These are phyloP conservation scores for Stagonosporopsis rhizophila DNA, from an alignment of 2,329 filamentous ascomycete genomes.

Conservation along the genomic window DNA sequence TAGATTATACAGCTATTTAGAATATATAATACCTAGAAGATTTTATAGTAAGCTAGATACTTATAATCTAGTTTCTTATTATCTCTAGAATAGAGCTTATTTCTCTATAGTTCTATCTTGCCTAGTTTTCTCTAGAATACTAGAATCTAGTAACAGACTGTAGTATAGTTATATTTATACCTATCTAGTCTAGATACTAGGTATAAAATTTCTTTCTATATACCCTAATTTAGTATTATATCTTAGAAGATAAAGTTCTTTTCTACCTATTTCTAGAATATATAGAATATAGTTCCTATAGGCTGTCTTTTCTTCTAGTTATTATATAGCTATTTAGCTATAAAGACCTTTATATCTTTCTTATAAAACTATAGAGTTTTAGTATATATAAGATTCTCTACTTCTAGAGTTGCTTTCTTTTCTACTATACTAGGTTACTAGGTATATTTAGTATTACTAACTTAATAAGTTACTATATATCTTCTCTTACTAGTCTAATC, in stretches of 20 bases:
- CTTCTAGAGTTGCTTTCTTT: neutral
- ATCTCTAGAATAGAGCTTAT: neutral
- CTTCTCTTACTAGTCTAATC: neutral
- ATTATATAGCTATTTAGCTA: neutral
- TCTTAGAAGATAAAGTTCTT: neutral
- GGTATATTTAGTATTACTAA: neutral
- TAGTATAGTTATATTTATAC: neutral
- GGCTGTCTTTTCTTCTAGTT: neutral
- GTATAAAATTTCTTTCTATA: neutral
- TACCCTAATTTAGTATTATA: neutral
- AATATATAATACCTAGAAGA: neutral
- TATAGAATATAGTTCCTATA: neutral
- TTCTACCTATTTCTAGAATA: neutral
- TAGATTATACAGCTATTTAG: neutral
- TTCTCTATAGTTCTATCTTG: neutral
- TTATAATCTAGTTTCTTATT: neutral
- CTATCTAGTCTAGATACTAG: neutral
- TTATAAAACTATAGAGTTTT: neutral
- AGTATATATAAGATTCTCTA: neutral
- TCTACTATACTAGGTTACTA: neutral
- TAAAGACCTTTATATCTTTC: neutral
- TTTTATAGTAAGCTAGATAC: neutral
- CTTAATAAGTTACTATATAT: too few relatives aligned
- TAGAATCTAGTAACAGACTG: neutral
- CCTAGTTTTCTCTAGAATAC: neutral